A percentile compares a stretch with the other conserved stretches of the same genome.
Evolutionary conservation across 78 protist species (phyloP).

Genomic region (Dictyostelium intermedium): DNA sequence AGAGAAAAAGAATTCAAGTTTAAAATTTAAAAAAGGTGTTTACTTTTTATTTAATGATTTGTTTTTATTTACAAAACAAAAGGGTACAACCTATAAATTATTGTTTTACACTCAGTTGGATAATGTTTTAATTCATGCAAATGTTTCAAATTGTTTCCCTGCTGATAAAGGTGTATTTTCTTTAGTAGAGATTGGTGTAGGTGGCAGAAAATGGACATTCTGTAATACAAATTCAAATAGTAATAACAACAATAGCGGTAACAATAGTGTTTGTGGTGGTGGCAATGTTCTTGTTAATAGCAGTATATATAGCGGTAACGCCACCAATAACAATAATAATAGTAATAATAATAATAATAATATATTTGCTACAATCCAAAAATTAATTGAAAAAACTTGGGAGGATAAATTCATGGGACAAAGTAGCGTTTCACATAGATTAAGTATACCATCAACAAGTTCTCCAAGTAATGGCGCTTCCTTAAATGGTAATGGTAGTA

Average conservation of each 20-base stretch:
- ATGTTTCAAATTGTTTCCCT: background rate
- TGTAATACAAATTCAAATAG: background rate
- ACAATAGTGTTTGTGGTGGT: too few relatives aligned
- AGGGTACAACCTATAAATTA: slow-evolving; percentile 15
- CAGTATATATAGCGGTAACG: background rate
- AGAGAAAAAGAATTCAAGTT: slow-evolving; percentile 31
- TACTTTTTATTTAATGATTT: slow-evolving; percentile 66
- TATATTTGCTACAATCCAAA: slow-evolving; percentile 3
- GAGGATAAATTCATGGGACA: slow-evolving; percentile 1
- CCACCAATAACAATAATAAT: background rate
- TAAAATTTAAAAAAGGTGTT: slow-evolving; percentile 53
- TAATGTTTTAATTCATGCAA: slow-evolving; percentile 22
- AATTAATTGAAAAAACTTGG: slow-evolving; percentile 45
- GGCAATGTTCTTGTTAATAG: background rate
- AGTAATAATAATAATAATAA: background rate
- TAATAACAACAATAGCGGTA: background rate
- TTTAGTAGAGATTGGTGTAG: slow-evolving; percentile 60
- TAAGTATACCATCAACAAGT: background rate
- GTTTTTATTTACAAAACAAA: slow-evolving; percentile 67
- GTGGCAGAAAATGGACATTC: slow-evolving; percentile 74
- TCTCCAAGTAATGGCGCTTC: background rate
- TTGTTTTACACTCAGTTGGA: slow-evolving; percentile 20
- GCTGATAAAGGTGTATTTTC: slow-evolving; percentile 48
- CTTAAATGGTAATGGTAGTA: background rate
- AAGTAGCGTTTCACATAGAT: background rate